Base-by-base conservation (phyloP, 768 basidiomycete species). In the Pleurotus pulmonarius region DNA sequence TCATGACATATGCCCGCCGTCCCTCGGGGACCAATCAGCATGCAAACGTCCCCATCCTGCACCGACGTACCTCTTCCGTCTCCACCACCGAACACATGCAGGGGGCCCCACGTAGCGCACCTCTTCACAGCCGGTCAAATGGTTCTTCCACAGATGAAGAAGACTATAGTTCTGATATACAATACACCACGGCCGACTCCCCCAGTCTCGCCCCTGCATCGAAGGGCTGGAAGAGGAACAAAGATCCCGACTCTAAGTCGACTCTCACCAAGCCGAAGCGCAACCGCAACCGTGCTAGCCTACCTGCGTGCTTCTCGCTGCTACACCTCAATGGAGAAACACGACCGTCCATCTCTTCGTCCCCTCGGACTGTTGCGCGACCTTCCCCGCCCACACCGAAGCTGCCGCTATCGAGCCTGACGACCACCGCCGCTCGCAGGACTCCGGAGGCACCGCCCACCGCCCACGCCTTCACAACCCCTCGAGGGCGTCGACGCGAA, bases 261-360 rank as follows among this genome's bases (percentile, higher is more conserved):
- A 69, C 65, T 59, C 49, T 62, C 46, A 66, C 61, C 29, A 78
- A 73, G 67, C 53, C 75, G 56, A 82, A 75, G 70, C 77, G 75
- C 57, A 75, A 70, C 62, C 84, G 82, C 63, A 87, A 84, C 68
- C 86, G 88, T 67, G 83, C 84, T 45, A 87, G 84, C 66, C 79
- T 91, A 25, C 88, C 88, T 18, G 81, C 86, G 16, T 88, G 83
- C 69, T 91, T 91, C 67, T 88, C 87, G 46, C 76, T 89, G 57
- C 77, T 91, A 39, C 81, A 84, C 65, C 73, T 83, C 61, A 72
- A 70, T 60, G 76, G 75, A 48, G 57, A 70, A 48, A 60, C 67
- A 48, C 68, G 69, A 63, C 57, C 73, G 45, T 75, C 82, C 52
- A 75, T 80, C 8, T 73, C 75, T 48, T 78, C 80, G 45, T 81